Conservation (phyloP, 1,284 basidiomycete genomes). For the Macrocystidia cucumis region DNA sequence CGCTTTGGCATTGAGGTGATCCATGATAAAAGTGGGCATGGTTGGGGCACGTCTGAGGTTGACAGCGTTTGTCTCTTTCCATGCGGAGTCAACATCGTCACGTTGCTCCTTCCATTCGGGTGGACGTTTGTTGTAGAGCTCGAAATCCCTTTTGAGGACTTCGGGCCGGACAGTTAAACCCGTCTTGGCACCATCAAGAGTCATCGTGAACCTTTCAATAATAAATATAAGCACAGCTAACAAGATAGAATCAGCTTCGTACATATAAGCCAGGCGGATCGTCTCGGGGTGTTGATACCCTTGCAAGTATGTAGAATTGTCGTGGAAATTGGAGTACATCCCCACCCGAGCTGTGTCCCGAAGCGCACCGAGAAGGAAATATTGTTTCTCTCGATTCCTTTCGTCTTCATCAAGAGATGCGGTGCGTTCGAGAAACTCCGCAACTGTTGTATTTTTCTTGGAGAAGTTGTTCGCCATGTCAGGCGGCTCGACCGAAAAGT, state of each 20-base stretch:
- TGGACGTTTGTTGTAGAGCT: slow-evolving; percentile 19
- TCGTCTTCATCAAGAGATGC: slow-evolving; percentile 10
- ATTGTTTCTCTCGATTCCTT: slow-evolving; percentile 31
- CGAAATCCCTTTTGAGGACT: slow-evolving; percentile 20
- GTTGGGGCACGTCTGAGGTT: background rate
- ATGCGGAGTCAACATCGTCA: background rate
- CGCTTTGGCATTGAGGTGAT: slow-evolving; percentile 1
- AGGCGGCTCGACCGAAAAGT: slow-evolving; percentile 36
- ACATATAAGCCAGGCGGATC: slow-evolving; percentile 54
- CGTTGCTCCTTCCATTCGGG: slow-evolving; percentile 27
- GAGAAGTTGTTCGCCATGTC: slow-evolving; percentile 32
- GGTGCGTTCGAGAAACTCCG: slow-evolving; percentile 25
- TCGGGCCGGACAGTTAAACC: slow-evolving; percentile 36
- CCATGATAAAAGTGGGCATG: background rate
- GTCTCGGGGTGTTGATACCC: slow-evolving; percentile 44
- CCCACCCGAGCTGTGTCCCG: slow-evolving; percentile 39
- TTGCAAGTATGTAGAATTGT: slow-evolving; percentile 38
- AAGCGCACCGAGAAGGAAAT: slow-evolving; percentile 40
- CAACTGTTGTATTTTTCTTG: slow-evolving; percentile 34
- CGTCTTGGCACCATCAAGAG: slow-evolving; percentile 56
- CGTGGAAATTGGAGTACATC: slow-evolving; percentile 50
- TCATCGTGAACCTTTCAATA: slow-evolving; percentile 43
- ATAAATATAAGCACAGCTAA: background rate
- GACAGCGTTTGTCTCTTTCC: background rate
- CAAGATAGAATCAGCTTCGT: slow-evolving; percentile 14